A percentile compares a stretch with the other conserved stretches of the same genome.
phyloP scores from a whole-genome alignment of 1,284 basidiomycete species.

The Trametes polyzona region DNA sequence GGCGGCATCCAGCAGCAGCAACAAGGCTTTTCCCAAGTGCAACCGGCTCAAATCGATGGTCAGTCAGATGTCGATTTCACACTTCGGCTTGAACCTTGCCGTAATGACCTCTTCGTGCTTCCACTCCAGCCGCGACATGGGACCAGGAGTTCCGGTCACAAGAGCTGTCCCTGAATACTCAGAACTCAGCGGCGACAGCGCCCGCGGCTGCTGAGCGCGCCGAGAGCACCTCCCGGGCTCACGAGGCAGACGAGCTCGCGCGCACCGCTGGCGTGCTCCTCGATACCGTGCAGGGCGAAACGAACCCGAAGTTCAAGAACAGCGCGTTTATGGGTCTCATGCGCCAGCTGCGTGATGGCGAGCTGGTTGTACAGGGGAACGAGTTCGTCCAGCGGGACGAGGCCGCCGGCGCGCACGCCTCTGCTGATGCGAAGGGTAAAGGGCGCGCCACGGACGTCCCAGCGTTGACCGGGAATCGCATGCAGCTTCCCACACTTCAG shows the following conservation, averaged over 20 bases:
- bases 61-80: background rate
- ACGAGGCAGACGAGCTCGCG: constrained; percentile 66
- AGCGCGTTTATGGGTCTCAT: constrained; percentile 90
- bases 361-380: constrained; percentile 84
- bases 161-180: constrained; percentile 41
- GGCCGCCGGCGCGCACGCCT: constrained; percentile 21
- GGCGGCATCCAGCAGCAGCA: constrained; percentile 17
- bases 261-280: constrained; percentile 75
- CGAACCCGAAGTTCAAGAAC: constrained; percentile 87
- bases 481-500: constrained; percentile 12
- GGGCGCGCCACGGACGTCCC: constrained; percentile 48
- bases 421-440: constrained; percentile 66
- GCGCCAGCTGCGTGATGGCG: constrained; percentile 81
- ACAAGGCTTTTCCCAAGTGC: constrained; percentile 7
- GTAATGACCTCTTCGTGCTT: constrained; percentile 3
- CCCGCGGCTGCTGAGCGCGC: constrained; percentile 27
- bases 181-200: constrained; percentile 16
- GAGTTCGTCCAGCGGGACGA: constrained; percentile 67
- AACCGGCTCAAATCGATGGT: constrained; percentile 22
- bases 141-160: constrained; percentile 66
- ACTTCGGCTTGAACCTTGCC: background rate
- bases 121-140: constrained; percentile 46
- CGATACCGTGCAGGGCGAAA: constrained; percentile 68
- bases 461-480: constrained; percentile 3
- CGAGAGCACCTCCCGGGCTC: constrained; percentile 27